Evolutionary conservation across 257 asterid species (phyloP), one percentile per base, ranked within the genome.

Genomic region (Prunella vulgaris): DNA sequence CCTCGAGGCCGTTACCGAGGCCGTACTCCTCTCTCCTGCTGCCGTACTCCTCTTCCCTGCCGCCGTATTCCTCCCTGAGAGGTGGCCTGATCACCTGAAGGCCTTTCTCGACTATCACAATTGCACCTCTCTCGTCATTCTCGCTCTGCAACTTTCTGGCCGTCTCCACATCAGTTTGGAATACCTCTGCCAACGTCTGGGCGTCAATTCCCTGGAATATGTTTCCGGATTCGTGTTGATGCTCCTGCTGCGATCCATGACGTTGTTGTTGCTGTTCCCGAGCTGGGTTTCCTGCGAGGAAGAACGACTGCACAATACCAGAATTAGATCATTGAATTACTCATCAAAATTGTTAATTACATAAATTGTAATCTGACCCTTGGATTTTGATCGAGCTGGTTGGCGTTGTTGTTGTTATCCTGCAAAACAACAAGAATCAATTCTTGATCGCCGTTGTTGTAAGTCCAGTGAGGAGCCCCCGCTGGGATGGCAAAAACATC

Each of bases 381-480:
- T 4, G 88, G 86, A 20, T 51, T 76, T 25, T 25, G 70, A 46
- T 87, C 96, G 46, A 87, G 90, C 53, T 89, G 95, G 82, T 89
- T 89, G 74, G 75, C 82, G 0, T 62, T 56, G 72, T 87, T 81
- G 68, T 37, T 0, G 30, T 72, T 72, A 67, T 89, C 83, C 8
- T 79, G 77, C 61, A 89, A 5, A 2, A 70, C 82, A 1, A 85
- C 83, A 1, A 76, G 20, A 2, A 87, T 76, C 28, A 87, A 80
- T 1, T 84, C 86, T 30, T 85, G 40, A 4, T 87, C 84, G 12
- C 89, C 95, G 6, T 69, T 75, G 66, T 85, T 89, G 84, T 84
- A 87, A 58, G 71, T 46, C 95, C 96, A 89, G 66, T 84, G 92
- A 60, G 89, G 82, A 3, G 87, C 75, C 2, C 89, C 96, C 1